These are phyloP conservation scores for Trichoderma aggressivum DNA, from an alignment of 2,329 filamentous ascomycete genomes.

Conservation along the genomic window DNA sequence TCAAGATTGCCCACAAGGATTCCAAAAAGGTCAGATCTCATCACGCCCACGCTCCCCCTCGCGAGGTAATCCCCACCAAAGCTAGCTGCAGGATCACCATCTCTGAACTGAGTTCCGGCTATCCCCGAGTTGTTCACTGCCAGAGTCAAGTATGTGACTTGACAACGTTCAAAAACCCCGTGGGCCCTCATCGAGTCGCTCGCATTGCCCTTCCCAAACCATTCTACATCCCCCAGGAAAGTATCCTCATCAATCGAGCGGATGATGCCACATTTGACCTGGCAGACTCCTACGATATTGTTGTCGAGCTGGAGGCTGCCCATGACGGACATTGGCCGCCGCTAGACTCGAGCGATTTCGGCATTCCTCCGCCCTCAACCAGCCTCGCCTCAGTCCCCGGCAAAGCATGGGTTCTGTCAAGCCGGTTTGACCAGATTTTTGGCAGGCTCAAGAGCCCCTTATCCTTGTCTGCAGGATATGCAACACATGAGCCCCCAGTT, in stretches of 20 bases:
- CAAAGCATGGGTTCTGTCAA: conserved; percentile 40
- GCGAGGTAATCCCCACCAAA: conserved; percentile 32
- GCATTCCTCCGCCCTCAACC: conserved; percentile 24
- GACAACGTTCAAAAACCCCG: conserved; percentile 47
- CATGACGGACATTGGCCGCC: conserved; percentile 53
- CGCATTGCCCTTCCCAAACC: conserved; percentile 47
- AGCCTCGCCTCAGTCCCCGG: conserved; percentile 23
- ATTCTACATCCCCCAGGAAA: conserved; percentile 52
- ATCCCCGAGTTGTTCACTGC: conserved; percentile 47
- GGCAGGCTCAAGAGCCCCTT: conserved; percentile 39
- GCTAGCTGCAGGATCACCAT: conserved; percentile 39
- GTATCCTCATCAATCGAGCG: conserved; percentile 47
- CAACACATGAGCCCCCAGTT: conserved; percentile 24
- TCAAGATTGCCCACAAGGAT: conserved; percentile 51
- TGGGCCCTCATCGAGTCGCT: conserved; percentile 45
- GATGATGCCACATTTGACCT: conserved; percentile 47
- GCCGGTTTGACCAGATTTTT: conserved; percentile 41
- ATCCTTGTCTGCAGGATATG: conserved; percentile 28
- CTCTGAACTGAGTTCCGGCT: conserved; percentile 34
- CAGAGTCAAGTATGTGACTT: conserved; percentile 54
- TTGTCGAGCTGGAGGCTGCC: conserved; percentile 51
- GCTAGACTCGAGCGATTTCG: conserved; percentile 37
- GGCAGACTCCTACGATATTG: conserved; percentile 48
- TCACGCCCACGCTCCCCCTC: conserved; percentile 29
- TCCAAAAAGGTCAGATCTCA: conserved; percentile 36